These are phyloP conservation scores for Aureobasidium musti DNA, from an alignment of 2,329 filamentous ascomycete genomes.

Conservation along the genomic window DNA sequence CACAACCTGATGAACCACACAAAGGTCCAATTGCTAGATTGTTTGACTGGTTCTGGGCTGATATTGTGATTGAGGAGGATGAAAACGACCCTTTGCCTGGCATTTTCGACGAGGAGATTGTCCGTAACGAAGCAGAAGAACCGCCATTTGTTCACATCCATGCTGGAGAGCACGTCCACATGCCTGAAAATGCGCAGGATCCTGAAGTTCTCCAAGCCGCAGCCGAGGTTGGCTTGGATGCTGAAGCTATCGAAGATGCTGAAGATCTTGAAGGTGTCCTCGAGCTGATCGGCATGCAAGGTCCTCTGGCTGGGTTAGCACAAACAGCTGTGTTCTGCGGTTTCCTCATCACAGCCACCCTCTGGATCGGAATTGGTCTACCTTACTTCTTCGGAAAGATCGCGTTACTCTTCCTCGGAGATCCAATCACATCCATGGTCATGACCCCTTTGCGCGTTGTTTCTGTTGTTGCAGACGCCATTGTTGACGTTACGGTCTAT, in stretches of 20 bases:
- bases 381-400: conserved; percentile 92
- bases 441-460: conserved; percentile 71
- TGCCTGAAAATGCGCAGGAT: conserved; percentile 53
- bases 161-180: conserved; percentile 29
- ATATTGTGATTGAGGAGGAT: conserved; percentile 42
- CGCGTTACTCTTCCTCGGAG: conserved; percentile 74
- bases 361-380: conserved; percentile 82
- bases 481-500: conserved; percentile 74
- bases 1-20: background rate
- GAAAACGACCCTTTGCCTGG: conserved; percentile 33
- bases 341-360: conserved; percentile 82
- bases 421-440: conserved; percentile 67
- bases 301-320: conserved; percentile 82
- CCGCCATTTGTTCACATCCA: conserved; percentile 57
- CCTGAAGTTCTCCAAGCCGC: conserved; percentile 65
- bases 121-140: conserved; percentile 62
- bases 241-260: conserved; percentile 73
- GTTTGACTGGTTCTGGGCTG: conserved; percentile 53
- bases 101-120: conserved; percentile 57
- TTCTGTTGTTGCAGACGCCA: conserved; percentile 72
- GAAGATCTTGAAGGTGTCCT: conserved; percentile 96
- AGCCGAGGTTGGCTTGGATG: conserved; percentile 69
- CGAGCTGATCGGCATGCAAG: conserved; percentile 95
- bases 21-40: conserved; percentile 33
- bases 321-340: conserved; percentile 96